phyloP scores from a whole-genome alignment of 176 grass and related monocot species.

The Paspalum vaginatum region DNA sequence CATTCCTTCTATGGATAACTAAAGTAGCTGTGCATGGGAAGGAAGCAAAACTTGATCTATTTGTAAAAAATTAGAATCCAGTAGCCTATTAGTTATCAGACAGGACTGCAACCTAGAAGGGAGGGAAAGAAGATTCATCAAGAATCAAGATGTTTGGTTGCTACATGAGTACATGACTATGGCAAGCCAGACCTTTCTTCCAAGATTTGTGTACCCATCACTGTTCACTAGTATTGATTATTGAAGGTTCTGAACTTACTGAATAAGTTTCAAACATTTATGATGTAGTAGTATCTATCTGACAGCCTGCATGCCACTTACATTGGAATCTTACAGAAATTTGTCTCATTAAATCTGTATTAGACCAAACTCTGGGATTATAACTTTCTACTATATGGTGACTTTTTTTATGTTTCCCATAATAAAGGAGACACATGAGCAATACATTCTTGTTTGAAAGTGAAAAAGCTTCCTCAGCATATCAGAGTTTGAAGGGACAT shows the following conservation, averaged over 20 bases:
- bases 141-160: background rate
- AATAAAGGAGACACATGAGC: background rate
- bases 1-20: background rate
- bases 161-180: background rate
- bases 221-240: background rate
- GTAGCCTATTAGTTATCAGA: background rate
- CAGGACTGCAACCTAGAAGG: background rate
- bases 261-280: background rate
- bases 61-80: background rate
- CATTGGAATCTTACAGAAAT: background rate
- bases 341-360: background rate
- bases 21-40: background rate
- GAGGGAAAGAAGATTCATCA: background rate
- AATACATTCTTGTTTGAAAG: background rate
- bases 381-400: background rate
- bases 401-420: background rate
- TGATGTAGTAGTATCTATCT: background rate
- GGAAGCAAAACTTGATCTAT: background rate
- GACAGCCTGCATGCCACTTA: background rate
- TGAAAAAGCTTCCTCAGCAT: background rate
- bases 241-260: background rate
- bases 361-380: background rate
- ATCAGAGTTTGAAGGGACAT: background rate
- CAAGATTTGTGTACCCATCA: background rate
- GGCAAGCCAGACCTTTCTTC: background rate